Evolutionary conservation across 805 yeast species (phyloP), one percentile per base, ranked within the genome.

Genomic region (Lachancea fermentati): DNA sequence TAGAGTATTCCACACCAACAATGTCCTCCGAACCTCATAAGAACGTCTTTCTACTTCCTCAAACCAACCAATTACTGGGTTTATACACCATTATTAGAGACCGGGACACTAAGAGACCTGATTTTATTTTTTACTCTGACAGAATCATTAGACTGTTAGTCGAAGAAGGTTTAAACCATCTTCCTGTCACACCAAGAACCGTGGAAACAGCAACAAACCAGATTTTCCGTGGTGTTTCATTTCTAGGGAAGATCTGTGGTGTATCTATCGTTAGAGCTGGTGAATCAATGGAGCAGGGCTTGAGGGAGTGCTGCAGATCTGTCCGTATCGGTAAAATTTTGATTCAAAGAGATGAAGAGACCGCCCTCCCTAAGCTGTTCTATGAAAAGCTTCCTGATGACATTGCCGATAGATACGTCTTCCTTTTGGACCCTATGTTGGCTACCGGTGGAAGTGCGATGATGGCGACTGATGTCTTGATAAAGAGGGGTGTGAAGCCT

Each of bases 381-480:
- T 93, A 89, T 63, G 96, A 85, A 54, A 93, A 93, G 62, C 73
- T 93, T 48, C 99, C 99, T 14, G 86, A 80, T 48, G 98, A 93
- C 57, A 91, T 93, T 50, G 67, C 81, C 32, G 84, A 84, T 13
- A 74, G 98, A 51, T 93, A 80, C 54, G 97, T 93, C 19, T 85
- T 93, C 59, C 67, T 93, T 54, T 71, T 93, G 50, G 99, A 93
- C 58, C 98, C 99, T 42, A 85, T 93, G 94, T 75, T 93, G 59
- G 99, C 99, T 25, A 93, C 99, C 14, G 98, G 98, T 51, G 98
- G 98, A 37, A 85, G 96, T 46, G 98, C 97, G 14, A 78, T 87
- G 64, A 85, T 89, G 93, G 99, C 97, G 12, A 86, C 89, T 13
- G 95, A 93, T 46, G 97, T 93, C 13, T 69, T 93, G 55, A 71